A percentile compares a stretch with the other conserved stretches of the same genome.
Evolutionary conservation across 1,139 yeast genomes (phyloP).

Genomic region (Candida sanyaensis): DNA sequence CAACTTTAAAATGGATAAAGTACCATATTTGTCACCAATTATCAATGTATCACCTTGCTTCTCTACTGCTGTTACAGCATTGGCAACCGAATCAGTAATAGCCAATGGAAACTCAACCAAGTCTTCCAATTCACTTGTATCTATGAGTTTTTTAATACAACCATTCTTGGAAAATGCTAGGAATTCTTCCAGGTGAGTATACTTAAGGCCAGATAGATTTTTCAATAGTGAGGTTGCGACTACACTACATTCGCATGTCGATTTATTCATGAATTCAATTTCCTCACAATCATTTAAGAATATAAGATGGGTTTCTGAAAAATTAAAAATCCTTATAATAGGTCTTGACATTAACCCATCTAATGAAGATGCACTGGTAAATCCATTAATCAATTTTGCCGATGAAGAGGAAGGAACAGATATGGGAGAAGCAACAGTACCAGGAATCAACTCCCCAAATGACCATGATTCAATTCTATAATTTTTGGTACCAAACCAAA

Average conservation of each 20-base stretch:
- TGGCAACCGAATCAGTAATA: conserved; percentile 27
- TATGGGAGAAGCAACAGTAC: neutral
- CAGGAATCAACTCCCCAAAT: conserved; percentile 17
- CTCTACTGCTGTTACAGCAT: conserved; percentile 31
- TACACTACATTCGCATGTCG: conserved; percentile 10
- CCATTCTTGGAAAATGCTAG: conserved; percentile 47
- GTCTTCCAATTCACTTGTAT: conserved; percentile 13
- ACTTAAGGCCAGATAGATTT: conserved; percentile 38
- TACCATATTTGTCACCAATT: conserved; percentile 53
- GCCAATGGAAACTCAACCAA: conserved; percentile 24
- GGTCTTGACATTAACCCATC: conserved; percentile 4
- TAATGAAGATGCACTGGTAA: neutral
- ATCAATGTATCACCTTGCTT: conserved; percentile 23
- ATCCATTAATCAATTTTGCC: neutral
- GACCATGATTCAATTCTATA: conserved; percentile 12
- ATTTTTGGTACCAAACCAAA: conserved; percentile 23
- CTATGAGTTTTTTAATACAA: conserved; percentile 24
- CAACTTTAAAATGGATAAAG: conserved; percentile 25
- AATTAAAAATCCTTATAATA: conserved; percentile 15
- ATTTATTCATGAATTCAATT: conserved; percentile 24
- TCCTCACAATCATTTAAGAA: conserved; percentile 35
- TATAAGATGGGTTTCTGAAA: conserved; percentile 22
- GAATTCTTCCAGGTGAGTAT: conserved; percentile 26
- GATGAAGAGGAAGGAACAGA: neutral
- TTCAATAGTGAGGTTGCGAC: conserved; percentile 38